Percentiles rank a stretch among this genome's conserved stretches.
These are phyloP conservation scores for Cenchrus purpureus DNA, from an alignment of 176 grass and related monocot species.

Conservation along the genomic window DNA sequence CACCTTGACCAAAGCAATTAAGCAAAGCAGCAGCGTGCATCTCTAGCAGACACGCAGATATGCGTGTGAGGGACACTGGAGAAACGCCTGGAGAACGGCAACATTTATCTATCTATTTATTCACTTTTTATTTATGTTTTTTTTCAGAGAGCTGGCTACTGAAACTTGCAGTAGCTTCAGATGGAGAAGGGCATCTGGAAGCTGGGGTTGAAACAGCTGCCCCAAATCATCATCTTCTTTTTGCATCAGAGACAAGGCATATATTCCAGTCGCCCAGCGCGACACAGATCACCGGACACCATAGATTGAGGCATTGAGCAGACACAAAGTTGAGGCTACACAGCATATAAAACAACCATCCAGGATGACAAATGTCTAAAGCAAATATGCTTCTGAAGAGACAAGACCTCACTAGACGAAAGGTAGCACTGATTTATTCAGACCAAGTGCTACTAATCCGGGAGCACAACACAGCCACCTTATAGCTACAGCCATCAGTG, in stretches of 20 bases:
- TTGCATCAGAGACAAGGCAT: slow-evolving; percentile 16
- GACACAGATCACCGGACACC: background rate
- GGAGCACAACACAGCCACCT: background rate
- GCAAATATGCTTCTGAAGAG: slow-evolving; percentile 7
- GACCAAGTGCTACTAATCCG: background rate
- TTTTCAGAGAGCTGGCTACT: background rate
- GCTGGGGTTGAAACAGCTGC: background rate
- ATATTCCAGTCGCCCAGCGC: background rate
- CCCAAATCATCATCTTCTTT: background rate
- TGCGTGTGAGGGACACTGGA: background rate
- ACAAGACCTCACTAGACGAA: background rate
- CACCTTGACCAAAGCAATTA: background rate
- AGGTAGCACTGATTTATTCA: slow-evolving; percentile 22
- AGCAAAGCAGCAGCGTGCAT: background rate
- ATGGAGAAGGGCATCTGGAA: slow-evolving; percentile 13
- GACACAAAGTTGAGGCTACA: slow-evolving; percentile 9
- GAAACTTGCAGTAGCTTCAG: background rate
- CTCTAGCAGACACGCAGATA: background rate
- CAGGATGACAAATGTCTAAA: slow-evolving; percentile 23
- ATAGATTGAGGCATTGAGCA: background rate
- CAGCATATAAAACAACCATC: background rate
- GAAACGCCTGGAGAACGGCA: background rate
- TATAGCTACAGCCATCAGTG: background rate
- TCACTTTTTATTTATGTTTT: no score
- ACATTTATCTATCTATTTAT: background rate